Percentiles rank a stretch among this genome's conserved stretches.
Evolutionary conservation across 2,329 filamentous ascomycete species (phyloP).

Genomic region (Hypoxylon sp.): DNA sequence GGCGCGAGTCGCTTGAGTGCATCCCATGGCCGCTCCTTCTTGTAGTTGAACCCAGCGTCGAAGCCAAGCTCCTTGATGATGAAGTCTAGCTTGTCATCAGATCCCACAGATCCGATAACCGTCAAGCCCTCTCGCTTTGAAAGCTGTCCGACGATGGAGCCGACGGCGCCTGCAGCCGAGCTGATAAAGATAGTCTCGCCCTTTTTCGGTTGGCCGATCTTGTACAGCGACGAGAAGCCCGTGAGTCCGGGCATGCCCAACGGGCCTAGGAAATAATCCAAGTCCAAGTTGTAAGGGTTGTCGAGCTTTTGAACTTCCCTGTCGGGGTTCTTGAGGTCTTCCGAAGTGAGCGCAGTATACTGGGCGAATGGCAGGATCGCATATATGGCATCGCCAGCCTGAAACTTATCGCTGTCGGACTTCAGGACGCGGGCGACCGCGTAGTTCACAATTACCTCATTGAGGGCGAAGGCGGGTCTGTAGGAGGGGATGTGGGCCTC

Average conservation of each 20-base stretch:
- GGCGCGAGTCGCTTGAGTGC: slow-evolving; percentile 67
- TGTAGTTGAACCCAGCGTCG: slow-evolving; percentile 71
- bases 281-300: slow-evolving; percentile 74
- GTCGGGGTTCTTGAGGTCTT: slow-evolving; percentile 59
- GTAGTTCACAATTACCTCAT: slow-evolving; percentile 71
- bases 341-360: slow-evolving; percentile 68
- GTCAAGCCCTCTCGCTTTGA: slow-evolving; percentile 77
- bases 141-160: slow-evolving; percentile 81
- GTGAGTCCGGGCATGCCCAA: slow-evolving; percentile 84
- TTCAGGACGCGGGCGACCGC: slow-evolving; percentile 75
- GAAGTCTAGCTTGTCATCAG: slow-evolving; percentile 73
- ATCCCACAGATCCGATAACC: slow-evolving; percentile 75
- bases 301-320: slow-evolving; percentile 62
- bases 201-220: slow-evolving; percentile 80
- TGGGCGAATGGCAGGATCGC: slow-evolving; percentile 71
- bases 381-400: slow-evolving; percentile 72
- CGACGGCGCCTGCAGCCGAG: slow-evolving; percentile 79
- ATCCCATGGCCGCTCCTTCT: slow-evolving; percentile 64
- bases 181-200: slow-evolving; percentile 84
- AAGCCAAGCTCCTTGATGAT: slow-evolving; percentile 68
- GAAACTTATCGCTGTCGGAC: slow-evolving; percentile 72
- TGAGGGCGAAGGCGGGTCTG: slow-evolving; percentile 70
- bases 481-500: slow-evolving; percentile 71
- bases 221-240: slow-evolving; percentile 80
- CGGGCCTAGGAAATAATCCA: slow-evolving; percentile 74